Evolutionary conservation across 1,139 yeast species (phyloP).

Genomic region (Taphrina confusa): DNA sequence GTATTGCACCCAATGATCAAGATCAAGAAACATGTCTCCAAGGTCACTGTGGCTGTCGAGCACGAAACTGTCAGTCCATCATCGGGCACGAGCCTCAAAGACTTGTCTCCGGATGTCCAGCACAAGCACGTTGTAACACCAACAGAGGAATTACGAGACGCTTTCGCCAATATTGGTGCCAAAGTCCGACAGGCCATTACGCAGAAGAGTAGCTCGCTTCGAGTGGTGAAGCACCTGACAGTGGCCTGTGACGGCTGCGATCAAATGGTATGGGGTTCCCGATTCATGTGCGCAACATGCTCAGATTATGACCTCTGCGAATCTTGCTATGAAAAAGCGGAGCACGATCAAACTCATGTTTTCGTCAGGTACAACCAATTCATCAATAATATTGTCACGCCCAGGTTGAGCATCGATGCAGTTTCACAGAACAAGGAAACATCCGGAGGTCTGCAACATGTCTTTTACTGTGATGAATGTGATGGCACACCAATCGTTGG

Average conservation of each 20-base stretch:
- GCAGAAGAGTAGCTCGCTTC: neutral
- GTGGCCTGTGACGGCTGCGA: slow-evolving; percentile 39
- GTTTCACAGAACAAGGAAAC: neutral
- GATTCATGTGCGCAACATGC: slow-evolving; percentile 54
- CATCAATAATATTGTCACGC: slow-evolving; percentile 10
- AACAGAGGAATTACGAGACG: slow-evolving; percentile 1
- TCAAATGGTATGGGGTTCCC: slow-evolving; percentile 46
- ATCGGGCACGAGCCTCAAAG: neutral
- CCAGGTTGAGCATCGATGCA: slow-evolving; percentile 6
- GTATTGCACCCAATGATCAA: slow-evolving; percentile 42
- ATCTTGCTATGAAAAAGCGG: slow-evolving; percentile 44
- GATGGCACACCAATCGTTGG: slow-evolving; percentile 39
- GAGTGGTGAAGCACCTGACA: slow-evolving; percentile 14
- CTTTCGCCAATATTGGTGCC: slow-evolving; percentile 7
- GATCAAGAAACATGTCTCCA: slow-evolving; percentile 35
- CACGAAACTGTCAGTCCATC: neutral
- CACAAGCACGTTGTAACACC: neutral
- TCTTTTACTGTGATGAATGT: slow-evolving; percentile 7
- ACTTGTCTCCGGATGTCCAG: neutral
- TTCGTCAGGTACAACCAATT: slow-evolving; percentile 24
- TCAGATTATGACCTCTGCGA: slow-evolving; percentile 54
- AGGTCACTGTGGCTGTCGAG: neutral
- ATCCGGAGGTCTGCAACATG: neutral
- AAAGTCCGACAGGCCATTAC: slow-evolving; percentile 3
- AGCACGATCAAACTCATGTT: slow-evolving; percentile 4